A percentile compares a stretch with the other conserved stretches of the same genome.
Conservation (phyloP, 2,329 filamentous ascomycete species). For the Periconia digitata region DNA sequence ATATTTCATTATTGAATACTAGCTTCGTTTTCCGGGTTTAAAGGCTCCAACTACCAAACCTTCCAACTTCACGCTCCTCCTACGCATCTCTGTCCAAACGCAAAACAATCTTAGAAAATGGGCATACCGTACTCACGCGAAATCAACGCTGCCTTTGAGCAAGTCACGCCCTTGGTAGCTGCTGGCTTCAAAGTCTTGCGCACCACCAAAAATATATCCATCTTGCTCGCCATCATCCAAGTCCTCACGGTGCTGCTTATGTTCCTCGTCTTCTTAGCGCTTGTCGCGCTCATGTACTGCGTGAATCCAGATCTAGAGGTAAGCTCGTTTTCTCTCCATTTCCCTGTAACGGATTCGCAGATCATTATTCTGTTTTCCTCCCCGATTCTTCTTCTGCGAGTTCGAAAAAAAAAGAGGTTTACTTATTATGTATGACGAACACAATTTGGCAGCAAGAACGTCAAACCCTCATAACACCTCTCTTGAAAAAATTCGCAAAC, state of each 20-base stretch:
- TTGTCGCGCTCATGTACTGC: constrained; percentile 47
- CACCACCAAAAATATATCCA: constrained; percentile 54
- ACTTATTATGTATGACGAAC: no score
- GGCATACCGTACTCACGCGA: constrained; percentile 56
- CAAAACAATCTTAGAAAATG: constrained; percentile 39
- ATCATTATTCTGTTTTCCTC: no score
- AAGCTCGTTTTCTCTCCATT: neutral
- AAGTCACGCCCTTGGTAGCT: constrained; percentile 56
- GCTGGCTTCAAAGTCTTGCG: constrained; percentile 52
- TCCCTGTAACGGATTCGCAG: neutral
- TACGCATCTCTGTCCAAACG: no score
- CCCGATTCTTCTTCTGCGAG: no score
- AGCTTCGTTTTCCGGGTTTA: no score
- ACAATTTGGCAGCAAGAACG: constrained; percentile 45
- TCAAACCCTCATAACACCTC: constrained; percentile 46
- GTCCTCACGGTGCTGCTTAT: constrained; percentile 49
- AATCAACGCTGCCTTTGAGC: constrained; percentile 55
- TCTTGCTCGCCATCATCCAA: constrained; percentile 52
- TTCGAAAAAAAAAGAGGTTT: no score
- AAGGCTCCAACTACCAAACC: no score
- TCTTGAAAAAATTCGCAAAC: constrained; percentile 35
- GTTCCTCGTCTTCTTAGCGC: constrained; percentile 40
- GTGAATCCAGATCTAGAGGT: constrained; percentile 52
- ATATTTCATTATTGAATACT: no score
- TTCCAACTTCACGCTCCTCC: no score